Percentiles rank a stretch among this genome's conserved stretches.
Conservation (phyloP, 352 stramenopile species). For the Phytopythium sindhum region DNA sequence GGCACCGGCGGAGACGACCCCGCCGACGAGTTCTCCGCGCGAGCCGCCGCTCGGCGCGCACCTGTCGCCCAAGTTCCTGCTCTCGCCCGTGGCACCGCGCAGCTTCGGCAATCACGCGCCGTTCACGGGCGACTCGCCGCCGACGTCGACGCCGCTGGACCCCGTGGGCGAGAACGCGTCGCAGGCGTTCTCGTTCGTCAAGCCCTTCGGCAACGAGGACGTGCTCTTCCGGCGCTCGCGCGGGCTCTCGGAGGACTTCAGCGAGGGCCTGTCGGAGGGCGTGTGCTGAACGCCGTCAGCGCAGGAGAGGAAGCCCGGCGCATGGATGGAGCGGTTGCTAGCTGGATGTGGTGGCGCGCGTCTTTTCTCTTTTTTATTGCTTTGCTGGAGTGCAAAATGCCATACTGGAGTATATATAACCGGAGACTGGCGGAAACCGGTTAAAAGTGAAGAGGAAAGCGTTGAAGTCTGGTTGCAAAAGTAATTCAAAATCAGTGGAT, state of each 20-base stretch:
- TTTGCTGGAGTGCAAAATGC: too few species aligned
- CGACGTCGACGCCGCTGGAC: slow-evolving; percentile 17
- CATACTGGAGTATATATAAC: background rate
- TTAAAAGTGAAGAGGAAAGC: background rate
- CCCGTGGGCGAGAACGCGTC: slow-evolving; percentile 35
- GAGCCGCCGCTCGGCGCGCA: slow-evolving; percentile 32
- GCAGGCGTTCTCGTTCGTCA: slow-evolving; percentile 54
- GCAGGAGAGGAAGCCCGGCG: background rate
- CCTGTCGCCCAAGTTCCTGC: slow-evolving; percentile 54
- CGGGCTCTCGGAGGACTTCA: slow-evolving; percentile 73
- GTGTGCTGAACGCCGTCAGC: slow-evolving; percentile 56
- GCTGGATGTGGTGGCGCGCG: too few species aligned
- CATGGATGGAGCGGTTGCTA: too few species aligned
- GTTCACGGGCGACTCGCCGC: slow-evolving; percentile 47
- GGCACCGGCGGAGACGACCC: slow-evolving; percentile 18
- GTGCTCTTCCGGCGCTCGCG: slow-evolving; percentile 59
- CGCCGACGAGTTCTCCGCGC: slow-evolving; percentile 27
- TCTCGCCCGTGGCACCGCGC: slow-evolving; percentile 37
- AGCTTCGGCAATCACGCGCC: slow-evolving; percentile 32
- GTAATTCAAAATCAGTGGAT: background rate
- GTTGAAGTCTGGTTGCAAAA: background rate
- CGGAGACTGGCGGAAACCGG: background rate
- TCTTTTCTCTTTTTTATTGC: background rate
- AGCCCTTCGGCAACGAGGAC: slow-evolving; percentile 62
- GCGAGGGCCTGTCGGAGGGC: slow-evolving; percentile 70